Evolutionary conservation across 208 protist species (phyloP).

Genomic region (Lotmaria passim): DNA sequence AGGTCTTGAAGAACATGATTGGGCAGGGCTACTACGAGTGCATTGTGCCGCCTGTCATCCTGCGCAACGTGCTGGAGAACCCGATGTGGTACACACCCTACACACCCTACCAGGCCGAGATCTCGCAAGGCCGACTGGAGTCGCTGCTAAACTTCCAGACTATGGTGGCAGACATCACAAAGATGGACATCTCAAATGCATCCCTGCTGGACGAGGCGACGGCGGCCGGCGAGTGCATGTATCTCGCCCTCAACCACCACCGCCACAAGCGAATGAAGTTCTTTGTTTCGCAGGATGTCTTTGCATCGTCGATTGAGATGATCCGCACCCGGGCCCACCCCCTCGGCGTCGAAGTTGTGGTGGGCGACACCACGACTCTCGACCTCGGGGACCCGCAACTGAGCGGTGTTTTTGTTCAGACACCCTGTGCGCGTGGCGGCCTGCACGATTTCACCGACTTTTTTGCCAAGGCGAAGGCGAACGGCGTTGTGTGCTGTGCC

Average conservation of each 20-base stretch:
- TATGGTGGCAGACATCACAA: constrained; percentile 96
- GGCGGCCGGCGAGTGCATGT: constrained; percentile 73
- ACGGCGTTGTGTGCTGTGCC: constrained; percentile 76
- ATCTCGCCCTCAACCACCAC: constrained; percentile 62
- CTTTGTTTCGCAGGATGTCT: constrained; percentile 69
- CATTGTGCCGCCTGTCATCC: constrained; percentile 91
- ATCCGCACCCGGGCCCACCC: constrained; percentile 74
- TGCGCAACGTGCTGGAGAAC: constrained; percentile 98
- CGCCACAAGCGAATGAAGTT: constrained; percentile 62
- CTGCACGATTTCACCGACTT: constrained; percentile 87
- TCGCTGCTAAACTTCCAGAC: constrained; percentile 98
- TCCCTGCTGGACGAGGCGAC: constrained; percentile 96
- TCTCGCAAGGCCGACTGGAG: constrained; percentile 97
- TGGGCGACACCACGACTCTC: constrained; percentile 71
- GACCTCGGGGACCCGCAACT: constrained; percentile 68
- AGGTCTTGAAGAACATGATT: constrained; percentile 92
- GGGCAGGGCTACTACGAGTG: constrained; percentile 95
- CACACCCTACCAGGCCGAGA: constrained; percentile 97
- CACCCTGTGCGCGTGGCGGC: constrained; percentile 90
- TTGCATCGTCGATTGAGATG: constrained; percentile 72
- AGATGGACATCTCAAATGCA: constrained; percentile 95
- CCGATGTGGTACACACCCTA: constrained; percentile 99
- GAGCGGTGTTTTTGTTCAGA: constrained; percentile 94
- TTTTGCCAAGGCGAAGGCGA: constrained; percentile 58
- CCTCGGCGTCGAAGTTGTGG: constrained; percentile 89